Evolutionary conservation across 164 flowering plant species (phyloP).

Genomic region (Vitis rupestris): DNA sequence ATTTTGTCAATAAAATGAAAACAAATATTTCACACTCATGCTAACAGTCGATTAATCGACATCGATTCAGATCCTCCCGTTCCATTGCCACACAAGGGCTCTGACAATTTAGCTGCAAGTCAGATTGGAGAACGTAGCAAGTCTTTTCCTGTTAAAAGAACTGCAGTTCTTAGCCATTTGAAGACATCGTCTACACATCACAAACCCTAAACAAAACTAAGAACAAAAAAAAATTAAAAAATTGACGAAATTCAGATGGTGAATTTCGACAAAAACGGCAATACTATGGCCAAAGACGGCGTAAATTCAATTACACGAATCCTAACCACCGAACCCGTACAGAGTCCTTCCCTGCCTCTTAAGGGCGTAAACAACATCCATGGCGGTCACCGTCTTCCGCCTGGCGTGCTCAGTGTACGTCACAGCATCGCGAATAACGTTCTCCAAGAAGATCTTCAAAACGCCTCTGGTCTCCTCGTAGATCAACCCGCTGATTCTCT

Average conservation of each 20-base stretch:
- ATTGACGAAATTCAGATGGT: background rate
- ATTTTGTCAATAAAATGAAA: too few relatives aligned
- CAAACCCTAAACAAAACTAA: too few relatives aligned
- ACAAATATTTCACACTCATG: too few relatives aligned
- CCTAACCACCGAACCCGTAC: slow-evolving; percentile 24
- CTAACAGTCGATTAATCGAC: too few relatives aligned
- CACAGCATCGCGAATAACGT: slow-evolving; percentile 25
- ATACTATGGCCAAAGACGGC: background rate
- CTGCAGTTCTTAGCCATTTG: too few relatives aligned
- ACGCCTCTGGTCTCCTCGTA: slow-evolving; percentile 28
- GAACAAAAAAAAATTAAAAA: background rate
- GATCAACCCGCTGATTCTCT: slow-evolving; percentile 25
- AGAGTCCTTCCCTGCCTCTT: slow-evolving; percentile 29
- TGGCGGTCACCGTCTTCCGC: slow-evolving; percentile 28
- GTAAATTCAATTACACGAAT: background rate
- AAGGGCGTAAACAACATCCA: slow-evolving; percentile 25
- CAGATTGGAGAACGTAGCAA: too few relatives aligned
- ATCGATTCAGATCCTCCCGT: too few relatives aligned
- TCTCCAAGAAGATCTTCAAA: slow-evolving; percentile 22
- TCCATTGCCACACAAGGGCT: too few relatives aligned
- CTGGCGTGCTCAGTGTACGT: slow-evolving; percentile 28
- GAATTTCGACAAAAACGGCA: too few relatives aligned
- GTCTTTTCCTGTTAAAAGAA: too few relatives aligned
- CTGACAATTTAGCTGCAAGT: too few relatives aligned
- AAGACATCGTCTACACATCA: too few relatives aligned